Evolutionary conservation across 176 grass and related monocot species (phyloP).

Genomic region (Avena eriantha): DNA sequence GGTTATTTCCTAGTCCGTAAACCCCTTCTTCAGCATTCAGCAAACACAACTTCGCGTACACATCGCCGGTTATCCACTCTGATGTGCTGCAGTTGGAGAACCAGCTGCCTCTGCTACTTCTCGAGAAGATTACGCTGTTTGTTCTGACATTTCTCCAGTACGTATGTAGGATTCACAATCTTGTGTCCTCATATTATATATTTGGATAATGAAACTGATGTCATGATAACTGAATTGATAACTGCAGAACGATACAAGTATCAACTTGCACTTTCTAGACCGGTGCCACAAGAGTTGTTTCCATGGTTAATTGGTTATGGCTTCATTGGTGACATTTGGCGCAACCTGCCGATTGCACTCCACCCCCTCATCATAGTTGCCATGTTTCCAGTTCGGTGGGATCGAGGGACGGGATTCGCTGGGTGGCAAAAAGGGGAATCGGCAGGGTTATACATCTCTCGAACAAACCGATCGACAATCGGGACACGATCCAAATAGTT

Average conservation of each 20-base stretch:
- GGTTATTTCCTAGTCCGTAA: not conserved
- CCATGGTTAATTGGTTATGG: not conserved
- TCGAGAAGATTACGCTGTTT: not conserved
- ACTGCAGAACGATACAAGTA: not conserved
- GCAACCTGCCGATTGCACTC: not conserved
- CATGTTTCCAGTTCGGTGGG: too few relatives aligned
- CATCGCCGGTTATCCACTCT: not conserved
- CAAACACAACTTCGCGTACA: not conserved
- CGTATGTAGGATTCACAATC: not conserved
- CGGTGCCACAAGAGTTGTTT: not conserved
- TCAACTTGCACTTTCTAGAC: not conserved
- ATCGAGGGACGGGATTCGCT: too few relatives aligned
- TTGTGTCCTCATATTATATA: not conserved
- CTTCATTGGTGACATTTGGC: not conserved
- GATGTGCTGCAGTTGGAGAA: not conserved
- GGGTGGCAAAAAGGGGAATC: too few relatives aligned
- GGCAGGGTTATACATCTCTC: too few relatives aligned
- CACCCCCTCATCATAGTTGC: too few relatives aligned
- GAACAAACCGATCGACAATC: too few relatives aligned
- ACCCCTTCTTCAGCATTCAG: not conserved
- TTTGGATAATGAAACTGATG: not conserved
- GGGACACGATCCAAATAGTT: too few relatives aligned
- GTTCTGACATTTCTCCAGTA: not conserved
- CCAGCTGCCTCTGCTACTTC: not conserved
- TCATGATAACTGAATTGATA: not conserved